Evolutionary conservation across 352 stramenopile species (phyloP).

Genomic region (Phytophthora meadii): DNA sequence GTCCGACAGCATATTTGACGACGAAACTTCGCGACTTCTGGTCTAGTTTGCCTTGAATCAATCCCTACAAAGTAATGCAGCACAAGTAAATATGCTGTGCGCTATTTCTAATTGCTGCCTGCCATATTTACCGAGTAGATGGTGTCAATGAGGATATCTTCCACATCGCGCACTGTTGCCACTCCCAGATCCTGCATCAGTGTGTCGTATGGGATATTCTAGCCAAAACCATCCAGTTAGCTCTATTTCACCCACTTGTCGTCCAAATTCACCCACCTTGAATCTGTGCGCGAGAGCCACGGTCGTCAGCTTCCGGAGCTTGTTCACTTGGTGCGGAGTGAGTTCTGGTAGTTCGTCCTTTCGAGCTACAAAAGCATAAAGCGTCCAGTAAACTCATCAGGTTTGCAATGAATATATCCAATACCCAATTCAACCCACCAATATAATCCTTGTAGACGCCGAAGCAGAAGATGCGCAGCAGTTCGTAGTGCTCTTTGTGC

Average conservation of each 20-base stretch:
- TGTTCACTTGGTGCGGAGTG: constrained; percentile 76
- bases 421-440: constrained; percentile 40
- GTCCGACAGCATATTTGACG: constrained; percentile 90
- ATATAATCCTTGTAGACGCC: constrained; percentile 89
- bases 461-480: constrained; percentile 93
- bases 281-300: constrained; percentile 85
- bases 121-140: constrained; percentile 87
- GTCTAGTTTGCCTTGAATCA: constrained; percentile 92
- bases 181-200: constrained; percentile 85
- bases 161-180: constrained; percentile 83
- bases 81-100: neutral
- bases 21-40: constrained; percentile 84
- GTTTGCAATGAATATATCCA: neutral
- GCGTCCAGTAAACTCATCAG: neutral
- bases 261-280: constrained; percentile 53
- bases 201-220: constrained; percentile 86
- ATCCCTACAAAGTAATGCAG: constrained; percentile 47
- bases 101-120: neutral
- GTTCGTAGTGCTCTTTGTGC: constrained; percentile 75
- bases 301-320: constrained; percentile 91
- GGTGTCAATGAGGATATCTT: constrained; percentile 94
- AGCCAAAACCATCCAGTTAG: constrained; percentile 4
- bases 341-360: constrained; percentile 72
- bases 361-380: constrained; percentile 41
- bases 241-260: neutral